Evolutionary conservation across 164 flowering plant species (phyloP), one percentile per base, ranked within the genome.

Genomic region (Saururus chinensis): DNA sequence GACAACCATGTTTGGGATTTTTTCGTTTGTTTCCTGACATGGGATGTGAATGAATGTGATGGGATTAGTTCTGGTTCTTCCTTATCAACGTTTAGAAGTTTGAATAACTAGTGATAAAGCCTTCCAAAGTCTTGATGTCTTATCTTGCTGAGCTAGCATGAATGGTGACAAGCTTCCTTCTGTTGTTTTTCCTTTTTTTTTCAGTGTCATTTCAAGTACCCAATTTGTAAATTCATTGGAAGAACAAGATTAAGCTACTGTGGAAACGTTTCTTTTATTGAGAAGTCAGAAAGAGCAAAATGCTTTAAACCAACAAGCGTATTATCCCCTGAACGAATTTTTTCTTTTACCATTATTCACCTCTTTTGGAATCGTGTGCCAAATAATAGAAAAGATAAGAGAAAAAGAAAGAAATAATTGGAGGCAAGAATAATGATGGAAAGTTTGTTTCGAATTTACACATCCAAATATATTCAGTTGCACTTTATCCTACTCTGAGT

Each of bases 291-390:
- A 58, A 19, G 20, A 12, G 45, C 40, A 24, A 58, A 58, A 55
- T 55, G 16, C 7, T 45, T 12, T 3, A 45, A 45, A 20, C 56
- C 40, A 57, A 13, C 10, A 57, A 59, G 17, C 5, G 25, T 40
- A n/a, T 19, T 19, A 59, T 26, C 41, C 24, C 13, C 13, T 51
- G 13, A 51, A 23, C 37, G 1, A n/a, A 59, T n/a, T 19, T n/a
- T 7, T 23, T 21, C 12, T 16, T 14, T 30, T 22, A 45, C n/a
- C 20, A 22, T 19, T 49, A 48, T 30, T 48, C 22, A 23, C 25
- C 19, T 12, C 25, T n/a, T 19, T 48, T 24, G 64, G 64, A 61
- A 61, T 51, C 56, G 26, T 61, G 55, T 61, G 40, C 64, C 42
- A 51, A 49, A 61, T 61, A 61, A 61, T 51, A 26, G 17, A 25